Percentiles rank a stretch among this genome's conserved stretches.
phyloP scores from a whole-genome alignment of 108 stramenopile species.

The Nitzschia sp. region DNA sequence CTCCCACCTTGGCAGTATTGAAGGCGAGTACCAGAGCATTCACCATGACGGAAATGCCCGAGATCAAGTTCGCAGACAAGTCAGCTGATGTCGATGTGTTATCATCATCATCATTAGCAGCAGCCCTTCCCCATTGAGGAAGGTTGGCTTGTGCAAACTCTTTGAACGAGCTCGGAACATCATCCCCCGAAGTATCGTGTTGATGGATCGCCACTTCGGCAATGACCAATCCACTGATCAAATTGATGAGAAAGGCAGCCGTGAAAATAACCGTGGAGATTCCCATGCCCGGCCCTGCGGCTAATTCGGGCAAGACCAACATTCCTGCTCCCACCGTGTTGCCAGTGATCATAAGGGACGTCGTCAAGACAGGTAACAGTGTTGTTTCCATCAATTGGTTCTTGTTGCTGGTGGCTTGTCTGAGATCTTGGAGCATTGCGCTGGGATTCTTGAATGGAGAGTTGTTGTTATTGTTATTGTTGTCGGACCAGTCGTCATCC shows the following conservation, averaged over 20 bases:
- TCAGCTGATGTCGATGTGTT: too few relatives aligned
- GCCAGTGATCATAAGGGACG: conserved; percentile 65
- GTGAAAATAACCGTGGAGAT: conserved; percentile 49
- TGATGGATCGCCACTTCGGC: conserved; percentile 77
- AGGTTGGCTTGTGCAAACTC: conserved; percentile 69
- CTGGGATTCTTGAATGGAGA: too few relatives aligned
- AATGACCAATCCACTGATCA: conserved; percentile 69
- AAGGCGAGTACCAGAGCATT: conserved; percentile 63
- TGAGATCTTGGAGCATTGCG: too few relatives aligned
- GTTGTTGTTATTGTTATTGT: too few relatives aligned
- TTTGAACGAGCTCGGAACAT: conserved; percentile 61
- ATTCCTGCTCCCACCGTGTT: conserved; percentile 80
- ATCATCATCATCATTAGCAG: too few relatives aligned
- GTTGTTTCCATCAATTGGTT: too few relatives aligned
- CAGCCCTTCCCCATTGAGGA: conserved; percentile 28
- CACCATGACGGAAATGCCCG: conserved; percentile 48
- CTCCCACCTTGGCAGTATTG: conserved; percentile 47
- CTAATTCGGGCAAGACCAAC: conserved; percentile 65
- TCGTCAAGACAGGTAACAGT: conserved; percentile 33
- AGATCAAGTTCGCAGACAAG: conserved; percentile 38
- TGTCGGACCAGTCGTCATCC: too few relatives aligned
- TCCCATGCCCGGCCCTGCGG: conserved; percentile 53
- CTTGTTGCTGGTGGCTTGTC: too few relatives aligned
- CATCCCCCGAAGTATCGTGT: conserved; percentile 48
- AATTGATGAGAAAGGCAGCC: conserved; percentile 60